These are phyloP conservation scores for Penicillium psychrosexuale DNA, from an alignment of 2,329 filamentous ascomycete genomes.

Conservation along the genomic window DNA sequence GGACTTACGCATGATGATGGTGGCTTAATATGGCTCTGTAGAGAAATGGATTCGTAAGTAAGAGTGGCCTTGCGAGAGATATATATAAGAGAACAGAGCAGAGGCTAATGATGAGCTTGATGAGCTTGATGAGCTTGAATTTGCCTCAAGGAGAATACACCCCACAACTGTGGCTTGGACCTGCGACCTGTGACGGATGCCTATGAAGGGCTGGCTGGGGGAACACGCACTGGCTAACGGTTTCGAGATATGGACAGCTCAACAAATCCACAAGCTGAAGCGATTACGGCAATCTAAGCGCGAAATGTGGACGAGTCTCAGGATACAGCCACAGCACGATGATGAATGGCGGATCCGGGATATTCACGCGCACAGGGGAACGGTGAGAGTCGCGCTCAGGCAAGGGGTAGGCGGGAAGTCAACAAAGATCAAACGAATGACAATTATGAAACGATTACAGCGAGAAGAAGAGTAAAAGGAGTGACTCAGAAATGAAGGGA, in stretches of 20 bases:
- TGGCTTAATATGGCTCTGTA: neutral
- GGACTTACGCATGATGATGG: conserved; percentile 7
- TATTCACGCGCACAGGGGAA: conserved; percentile 2
- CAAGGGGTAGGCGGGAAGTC: conserved; percentile 1
- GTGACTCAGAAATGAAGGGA: conserved; percentile 4
- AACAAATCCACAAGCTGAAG: neutral
- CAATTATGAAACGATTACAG: neutral
- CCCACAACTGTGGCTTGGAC: conserved; percentile 4
- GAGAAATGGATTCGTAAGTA: neutral
- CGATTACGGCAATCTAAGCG: neutral
- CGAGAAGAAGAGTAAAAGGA: neutral
- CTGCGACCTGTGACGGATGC: neutral
- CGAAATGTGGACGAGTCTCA: neutral
- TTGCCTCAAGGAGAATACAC: neutral
- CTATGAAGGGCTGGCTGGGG: neutral
- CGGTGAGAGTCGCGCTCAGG: neutral
- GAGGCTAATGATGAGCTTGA: neutral
- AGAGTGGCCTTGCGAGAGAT: neutral
- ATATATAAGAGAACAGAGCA: neutral
- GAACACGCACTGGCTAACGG: conserved; percentile 2
- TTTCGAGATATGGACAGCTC: neutral
- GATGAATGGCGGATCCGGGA: neutral
- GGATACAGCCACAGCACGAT: conserved; percentile 4
- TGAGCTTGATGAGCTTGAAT: neutral
- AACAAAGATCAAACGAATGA: conserved; percentile 8